Percentiles rank a stretch among this genome's conserved stretches.
phyloP scores from a whole-genome alignment of 352 stramenopile species.

The Phytophthora agathidicida region DNA sequence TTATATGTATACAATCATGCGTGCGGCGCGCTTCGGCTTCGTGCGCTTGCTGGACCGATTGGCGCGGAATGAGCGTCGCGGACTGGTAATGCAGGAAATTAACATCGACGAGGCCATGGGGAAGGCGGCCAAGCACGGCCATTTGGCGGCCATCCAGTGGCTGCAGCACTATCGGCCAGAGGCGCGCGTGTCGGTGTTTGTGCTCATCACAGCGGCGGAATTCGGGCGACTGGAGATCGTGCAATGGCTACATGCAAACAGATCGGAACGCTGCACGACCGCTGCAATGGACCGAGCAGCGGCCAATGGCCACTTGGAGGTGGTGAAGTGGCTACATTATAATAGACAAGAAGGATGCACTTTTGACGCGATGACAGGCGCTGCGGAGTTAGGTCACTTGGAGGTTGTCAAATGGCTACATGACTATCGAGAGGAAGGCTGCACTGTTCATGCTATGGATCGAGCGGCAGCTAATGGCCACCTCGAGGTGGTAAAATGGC shows the following conservation, averaged over 20 bases:
- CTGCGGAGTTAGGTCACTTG: conserved; percentile 51
- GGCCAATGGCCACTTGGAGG: conserved; percentile 40
- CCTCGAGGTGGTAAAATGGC: no score
- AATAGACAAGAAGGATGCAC: conserved; percentile 46
- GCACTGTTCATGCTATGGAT: no score
- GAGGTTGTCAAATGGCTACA: conserved; percentile 46
- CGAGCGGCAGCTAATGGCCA: no score
- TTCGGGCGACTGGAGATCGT: conserved; percentile 41
- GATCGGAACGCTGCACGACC: conserved; percentile 31
- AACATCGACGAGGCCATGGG: conserved; percentile 49
- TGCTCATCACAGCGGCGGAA: conserved; percentile 45
- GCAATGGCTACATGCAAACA: conserved; percentile 38
- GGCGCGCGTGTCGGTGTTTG: conserved; percentile 42
- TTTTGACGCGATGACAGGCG: conserved; percentile 40
- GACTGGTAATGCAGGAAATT: conserved; percentile 20
- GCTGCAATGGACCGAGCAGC: conserved; percentile 49
- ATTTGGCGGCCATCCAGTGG: conserved; percentile 40
- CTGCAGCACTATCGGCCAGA: conserved; percentile 35
- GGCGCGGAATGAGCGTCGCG: conserved; percentile 20
- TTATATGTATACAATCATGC: no score
- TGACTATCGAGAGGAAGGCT: conserved; percentile 32
- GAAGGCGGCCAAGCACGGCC: conserved; percentile 47
- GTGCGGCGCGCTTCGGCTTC: conserved; percentile 32
- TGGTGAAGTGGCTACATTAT: conserved; percentile 48
- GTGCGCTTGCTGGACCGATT: conserved; percentile 46